phyloP scores from a whole-genome alignment of 2,329 filamentous ascomycete species.

The Trichoderma sp. region DNA sequence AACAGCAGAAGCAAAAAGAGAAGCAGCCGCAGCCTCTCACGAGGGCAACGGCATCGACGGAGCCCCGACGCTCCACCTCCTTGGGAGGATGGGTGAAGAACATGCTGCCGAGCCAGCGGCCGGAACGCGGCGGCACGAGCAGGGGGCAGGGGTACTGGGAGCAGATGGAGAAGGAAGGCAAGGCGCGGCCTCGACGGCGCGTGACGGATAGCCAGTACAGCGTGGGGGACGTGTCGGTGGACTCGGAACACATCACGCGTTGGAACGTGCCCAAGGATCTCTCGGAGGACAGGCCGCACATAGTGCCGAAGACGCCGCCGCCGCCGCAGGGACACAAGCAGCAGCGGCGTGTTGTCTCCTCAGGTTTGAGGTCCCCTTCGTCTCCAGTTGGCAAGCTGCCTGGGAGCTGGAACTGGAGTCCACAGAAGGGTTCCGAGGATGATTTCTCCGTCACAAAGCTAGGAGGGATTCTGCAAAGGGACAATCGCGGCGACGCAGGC shows the following conservation, averaged over 20 bases:
- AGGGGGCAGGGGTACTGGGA: constrained; percentile 42
- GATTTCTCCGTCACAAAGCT: constrained; percentile 15
- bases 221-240: constrained; percentile 31
- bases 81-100: constrained; percentile 48
- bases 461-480: constrained; percentile 18
- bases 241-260: constrained; percentile 39
- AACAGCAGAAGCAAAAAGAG: not conserved
- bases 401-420: constrained; percentile 33
- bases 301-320: not conserved
- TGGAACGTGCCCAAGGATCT: constrained; percentile 44
- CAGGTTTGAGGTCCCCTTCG: not conserved
- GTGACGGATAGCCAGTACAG: constrained; percentile 30
- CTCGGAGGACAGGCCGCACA: not conserved
- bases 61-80: constrained; percentile 34
- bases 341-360: not conserved
- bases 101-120: constrained; percentile 52
- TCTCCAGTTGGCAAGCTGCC: not conserved
- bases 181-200: constrained; percentile 12
- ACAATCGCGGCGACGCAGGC: not conserved
- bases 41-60: not conserved
- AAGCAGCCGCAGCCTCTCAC: not conserved
- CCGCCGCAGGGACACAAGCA: not conserved
- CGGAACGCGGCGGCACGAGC: constrained; percentile 54
- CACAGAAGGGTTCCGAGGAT: constrained; percentile 26
- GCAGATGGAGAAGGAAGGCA: constrained; percentile 28